A percentile compares a stretch with the other conserved stretches of the same genome.
Conservation (phyloP, 2,329 filamentous ascomycete genomes). For the Seiridium cupressi region DNA sequence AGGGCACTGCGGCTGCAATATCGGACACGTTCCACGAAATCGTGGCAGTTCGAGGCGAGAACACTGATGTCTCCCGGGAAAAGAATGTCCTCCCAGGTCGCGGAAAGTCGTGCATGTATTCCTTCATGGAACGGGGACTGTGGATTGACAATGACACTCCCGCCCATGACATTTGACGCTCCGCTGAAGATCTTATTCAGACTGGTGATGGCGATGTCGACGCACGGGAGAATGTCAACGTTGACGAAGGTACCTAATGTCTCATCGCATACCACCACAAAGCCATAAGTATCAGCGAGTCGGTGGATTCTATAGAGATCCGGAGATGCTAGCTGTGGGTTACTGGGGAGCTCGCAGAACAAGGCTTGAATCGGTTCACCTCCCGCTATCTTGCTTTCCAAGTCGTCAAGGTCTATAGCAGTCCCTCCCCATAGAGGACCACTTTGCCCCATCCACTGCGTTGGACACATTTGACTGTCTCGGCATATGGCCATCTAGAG, state of each 20-base stretch:
- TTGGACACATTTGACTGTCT: neutral
- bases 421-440: neutral
- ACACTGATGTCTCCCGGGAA: slow-evolving; percentile 75
- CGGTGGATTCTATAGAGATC: slow-evolving; percentile 63
- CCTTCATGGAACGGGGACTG: slow-evolving; percentile 53
- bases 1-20: slow-evolving; percentile 68
- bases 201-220: slow-evolving; percentile 70
- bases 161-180: slow-evolving; percentile 76
- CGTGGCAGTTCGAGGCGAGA: slow-evolving; percentile 71
- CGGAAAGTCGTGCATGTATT: no score
- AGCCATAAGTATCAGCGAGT: slow-evolving; percentile 65
- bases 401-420: neutral
- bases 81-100: slow-evolving; percentile 71
- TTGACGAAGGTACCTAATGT: slow-evolving; percentile 76
- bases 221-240: slow-evolving; percentile 66
- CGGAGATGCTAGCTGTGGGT: slow-evolving; percentile 67
- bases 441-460: neutral
- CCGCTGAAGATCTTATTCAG: slow-evolving; percentile 74
- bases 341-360: slow-evolving; percentile 72
- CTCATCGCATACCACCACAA: slow-evolving; percentile 72
- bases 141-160: slow-evolving; percentile 42
- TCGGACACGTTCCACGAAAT: slow-evolving; percentile 66
- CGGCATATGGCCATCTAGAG: neutral
- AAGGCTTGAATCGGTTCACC: slow-evolving; percentile 19
- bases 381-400: neutral